Evolutionary conservation across 1,284 basidiomycete genomes (phyloP), one percentile per base, ranked within the genome.

Genomic region (Ceratobasidium theobromae): DNA sequence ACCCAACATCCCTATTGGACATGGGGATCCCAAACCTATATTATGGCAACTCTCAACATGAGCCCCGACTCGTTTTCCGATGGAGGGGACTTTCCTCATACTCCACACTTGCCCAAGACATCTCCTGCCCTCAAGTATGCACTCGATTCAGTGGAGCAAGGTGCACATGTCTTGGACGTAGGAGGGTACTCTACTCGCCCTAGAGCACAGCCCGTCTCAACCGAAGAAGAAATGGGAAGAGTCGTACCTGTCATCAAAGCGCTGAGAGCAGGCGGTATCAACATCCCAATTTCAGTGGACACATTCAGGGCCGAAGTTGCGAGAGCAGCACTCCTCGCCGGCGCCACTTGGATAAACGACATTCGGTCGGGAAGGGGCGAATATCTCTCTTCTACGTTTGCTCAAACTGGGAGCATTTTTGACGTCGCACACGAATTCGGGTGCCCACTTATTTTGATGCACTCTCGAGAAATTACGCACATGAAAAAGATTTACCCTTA

Each of bases 21-120:
- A 4, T 70, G 69, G 71, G 60, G 70, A 1, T 32, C 66, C 18
- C 65, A 70, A 70, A 94, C 92, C 1, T 82, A 84, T 67, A 76
- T 98, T 67, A 99, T 99, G 97, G 91, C 90, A 0, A 98, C 94
- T 3, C 83, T 99, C 70, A 98, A 99, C 74, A 84, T 86, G 2
- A 99, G 97, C 0, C 97, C 97, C 1, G 95, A 99, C 77, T 98
- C 95, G 0, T 99, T 99, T 78, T 98, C 95, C 0, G 95, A 98
- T 71, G 94, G 94, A 4, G 83, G 87, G 1, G 75, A 77, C 43
- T 79, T 91, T 73, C 79, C 82, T 9, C 60, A 64, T 68, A n/a
- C 33, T 55, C 4, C 40, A 53, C 1, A 71, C 70, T 23, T 43
- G 60, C 27, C 70, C 66, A 1, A 74, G 51, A 52, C 11, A 32